These are phyloP conservation scores for Buxus sempervirens DNA, from an alignment of 164 flowering plant species.

Conservation along the genomic window DNA sequence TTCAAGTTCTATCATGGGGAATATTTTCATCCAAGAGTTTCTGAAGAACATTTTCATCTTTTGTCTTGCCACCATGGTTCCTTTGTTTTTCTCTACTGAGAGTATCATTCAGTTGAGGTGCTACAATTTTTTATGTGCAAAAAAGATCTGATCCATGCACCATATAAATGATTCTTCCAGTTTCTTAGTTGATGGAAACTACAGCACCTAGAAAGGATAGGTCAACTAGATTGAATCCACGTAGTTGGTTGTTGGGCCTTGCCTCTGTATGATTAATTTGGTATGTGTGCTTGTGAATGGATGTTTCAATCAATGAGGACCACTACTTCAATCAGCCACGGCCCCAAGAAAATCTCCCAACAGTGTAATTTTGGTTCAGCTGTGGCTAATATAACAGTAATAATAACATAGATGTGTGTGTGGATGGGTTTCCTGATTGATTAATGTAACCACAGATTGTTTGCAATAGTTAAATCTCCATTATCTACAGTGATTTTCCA, in stretches of 20 bases:
- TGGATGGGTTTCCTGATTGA: neutral
- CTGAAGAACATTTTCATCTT: no score
- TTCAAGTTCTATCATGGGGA: neutral
- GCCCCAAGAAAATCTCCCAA: neutral
- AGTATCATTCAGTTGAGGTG: no score
- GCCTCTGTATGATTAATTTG: neutral
- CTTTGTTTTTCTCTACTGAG: neutral
- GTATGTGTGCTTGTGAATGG: neutral
- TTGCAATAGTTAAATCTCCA: neutral
- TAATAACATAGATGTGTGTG: neutral
- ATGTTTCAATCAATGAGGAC: neutral
- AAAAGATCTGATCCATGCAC: neutral
- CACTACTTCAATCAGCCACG: neutral
- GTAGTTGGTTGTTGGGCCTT: neutral
- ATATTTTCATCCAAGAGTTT: neutral
- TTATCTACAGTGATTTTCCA: neutral
- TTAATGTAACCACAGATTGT: neutral
- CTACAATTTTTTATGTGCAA: no score
- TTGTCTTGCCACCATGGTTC: neutral
- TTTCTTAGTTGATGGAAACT: neutral
- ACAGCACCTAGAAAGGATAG: neutral
- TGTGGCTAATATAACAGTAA: neutral
- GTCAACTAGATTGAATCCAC: neutral
- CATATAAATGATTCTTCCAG: neutral
- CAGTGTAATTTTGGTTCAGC: neutral